Evolutionary conservation across 768 basidiomycete genomes (phyloP).

Genomic region (Russula lepida): DNA sequence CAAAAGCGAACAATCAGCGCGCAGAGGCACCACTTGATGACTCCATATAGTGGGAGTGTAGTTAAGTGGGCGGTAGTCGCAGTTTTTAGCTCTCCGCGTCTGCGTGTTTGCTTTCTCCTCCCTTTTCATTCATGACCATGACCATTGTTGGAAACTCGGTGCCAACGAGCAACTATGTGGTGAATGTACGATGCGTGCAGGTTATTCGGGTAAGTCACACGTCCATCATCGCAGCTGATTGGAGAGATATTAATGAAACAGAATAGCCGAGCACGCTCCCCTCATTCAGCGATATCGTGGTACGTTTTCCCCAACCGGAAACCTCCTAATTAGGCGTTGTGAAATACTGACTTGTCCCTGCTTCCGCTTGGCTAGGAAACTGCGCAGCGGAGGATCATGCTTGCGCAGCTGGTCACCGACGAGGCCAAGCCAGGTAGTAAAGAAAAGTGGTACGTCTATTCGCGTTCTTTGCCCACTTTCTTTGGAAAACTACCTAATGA

Average conservation of each 20-base stretch:
- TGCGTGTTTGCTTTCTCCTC: background rate
- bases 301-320: background rate
- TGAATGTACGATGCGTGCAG: constrained; percentile 15
- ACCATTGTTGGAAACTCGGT: background rate
- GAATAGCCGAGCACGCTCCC: constrained; percentile 1
- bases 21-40: background rate
- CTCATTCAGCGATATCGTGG: constrained; percentile 11
- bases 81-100: background rate
- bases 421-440: constrained; percentile 2
- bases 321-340: background rate
- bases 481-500: background rate
- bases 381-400: constrained; percentile 13
- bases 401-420: constrained; percentile 13
- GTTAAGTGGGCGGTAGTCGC: background rate
- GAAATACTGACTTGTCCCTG: background rate
- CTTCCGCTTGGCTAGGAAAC: constrained; percentile 1
- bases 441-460: constrained; percentile 4
- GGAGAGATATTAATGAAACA: background rate
- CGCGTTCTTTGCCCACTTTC: background rate
- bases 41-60: background rate
- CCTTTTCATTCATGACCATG: background rate
- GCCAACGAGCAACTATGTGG: background rate
- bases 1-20: background rate
- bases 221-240: background rate
- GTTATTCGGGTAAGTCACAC: background rate